Evolutionary conservation across 495 filamentous ascomycete species (phyloP), one percentile per base, ranked within the genome.

Genomic region (Chaetomium fimeti): DNA sequence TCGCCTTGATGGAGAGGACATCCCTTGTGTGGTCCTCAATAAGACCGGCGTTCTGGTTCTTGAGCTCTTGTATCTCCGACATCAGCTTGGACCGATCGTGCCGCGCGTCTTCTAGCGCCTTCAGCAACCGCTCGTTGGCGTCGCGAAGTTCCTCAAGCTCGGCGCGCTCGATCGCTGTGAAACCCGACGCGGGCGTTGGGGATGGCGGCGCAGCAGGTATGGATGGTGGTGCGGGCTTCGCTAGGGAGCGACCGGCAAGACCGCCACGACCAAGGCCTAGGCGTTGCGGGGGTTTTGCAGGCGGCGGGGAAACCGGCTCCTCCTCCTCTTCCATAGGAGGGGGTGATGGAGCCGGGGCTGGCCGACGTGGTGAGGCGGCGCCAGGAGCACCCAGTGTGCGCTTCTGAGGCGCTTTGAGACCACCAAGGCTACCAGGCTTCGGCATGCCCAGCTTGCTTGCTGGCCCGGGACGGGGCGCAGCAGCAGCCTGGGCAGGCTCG

Each of bases 21-120:
- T 98, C 94, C 57, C 93, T 81, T 2, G 95, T 99, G 71, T 97
- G 93, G 68, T 98, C 94, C 77, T 99, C 95, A 57, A 98, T 98
- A 18, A 98, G 82, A 67, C 96, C 89, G 18, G 95, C 94, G 68
- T 99, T 98, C 71, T 97, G 89, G 67, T 96, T 92, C 74, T 93
- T 91, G 2, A 97, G 81, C 72, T 97, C 93, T 58, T 89, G 87
- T 53, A 97, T 85, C 65, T 93, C 89, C 0, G 89, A 92, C 48
- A 82, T 83, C 12, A 93, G 79, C 64, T 85, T 90, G 20, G 86
- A 82, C 49, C 89, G 87, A 48, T 95, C 91, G 28, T 87, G 80
- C 20, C 89, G 87, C 57, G 91, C 77, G 20, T 97, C 92, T 51
- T 94, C 90, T 45, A 85, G 81, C 57, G 85, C 82, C 63, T 86